phyloP scores from a whole-genome alignment of 148 eudicot genomes.

The Cornus suecica region DNA sequence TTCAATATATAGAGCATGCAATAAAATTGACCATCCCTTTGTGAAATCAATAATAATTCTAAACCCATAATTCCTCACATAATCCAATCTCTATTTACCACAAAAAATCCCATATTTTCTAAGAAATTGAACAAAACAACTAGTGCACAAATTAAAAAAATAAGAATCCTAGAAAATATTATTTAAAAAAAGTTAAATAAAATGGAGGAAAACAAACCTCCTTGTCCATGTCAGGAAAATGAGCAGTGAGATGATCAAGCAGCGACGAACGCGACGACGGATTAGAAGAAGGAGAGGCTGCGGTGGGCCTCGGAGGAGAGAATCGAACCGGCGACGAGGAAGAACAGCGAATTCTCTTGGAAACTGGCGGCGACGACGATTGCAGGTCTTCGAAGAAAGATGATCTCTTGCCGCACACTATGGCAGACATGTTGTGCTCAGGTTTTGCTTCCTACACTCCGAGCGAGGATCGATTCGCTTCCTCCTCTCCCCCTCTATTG shows the following conservation, averaged over 20 bases:
- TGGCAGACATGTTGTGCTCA: conserved; percentile 68
- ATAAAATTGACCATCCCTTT: too few relatives aligned
- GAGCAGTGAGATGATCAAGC: conserved; percentile 54
- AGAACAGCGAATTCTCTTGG: conserved; percentile 48
- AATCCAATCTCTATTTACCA: too few relatives aligned
- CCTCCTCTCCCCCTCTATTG: conserved; percentile 4
- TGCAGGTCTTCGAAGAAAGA: conserved; percentile 71
- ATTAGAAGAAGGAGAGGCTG: conserved; percentile 13
- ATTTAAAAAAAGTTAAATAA: not conserved
- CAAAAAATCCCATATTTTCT: too few relatives aligned
- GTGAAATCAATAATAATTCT: too few relatives aligned
- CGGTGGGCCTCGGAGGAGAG: conserved; percentile 36
- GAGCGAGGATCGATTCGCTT: conserved; percentile 20
- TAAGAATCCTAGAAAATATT: not conserved
- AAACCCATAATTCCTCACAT: too few relatives aligned
- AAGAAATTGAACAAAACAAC: not conserved
- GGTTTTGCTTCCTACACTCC: conserved; percentile 11
- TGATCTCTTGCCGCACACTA: conserved; percentile 87
- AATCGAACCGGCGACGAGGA: conserved; percentile 57
- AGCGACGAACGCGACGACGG: conserved; percentile 23
- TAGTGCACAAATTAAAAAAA: not conserved
- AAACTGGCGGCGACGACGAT: conserved; percentile 53
- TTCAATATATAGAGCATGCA: too few relatives aligned
- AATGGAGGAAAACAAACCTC: conserved; percentile 38
- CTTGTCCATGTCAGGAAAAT: conserved; percentile 75